These are phyloP conservation scores for Collybia nuda DNA, from an alignment of 768 basidiomycete species.

Conservation along the genomic window DNA sequence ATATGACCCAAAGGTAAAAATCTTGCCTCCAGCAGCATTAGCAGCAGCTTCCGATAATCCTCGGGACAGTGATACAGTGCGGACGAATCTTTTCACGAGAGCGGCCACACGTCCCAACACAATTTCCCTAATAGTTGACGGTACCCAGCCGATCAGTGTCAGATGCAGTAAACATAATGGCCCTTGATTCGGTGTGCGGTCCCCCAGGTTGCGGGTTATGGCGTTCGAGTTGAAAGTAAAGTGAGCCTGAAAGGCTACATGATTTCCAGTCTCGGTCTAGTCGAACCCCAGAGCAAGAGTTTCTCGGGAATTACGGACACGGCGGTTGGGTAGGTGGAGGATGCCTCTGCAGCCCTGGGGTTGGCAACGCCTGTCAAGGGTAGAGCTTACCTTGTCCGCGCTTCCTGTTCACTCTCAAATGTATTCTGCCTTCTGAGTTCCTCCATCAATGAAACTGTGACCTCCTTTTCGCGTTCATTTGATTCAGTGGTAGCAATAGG, in stretches of 20 bases:
- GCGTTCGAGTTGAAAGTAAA: constrained; percentile 3
- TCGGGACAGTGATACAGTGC: constrained; percentile 69
- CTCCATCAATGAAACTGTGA: constrained; percentile 83
- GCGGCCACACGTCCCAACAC: constrained; percentile 88
- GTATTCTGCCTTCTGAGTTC: constrained; percentile 84
- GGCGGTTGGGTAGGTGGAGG: constrained; percentile 3
- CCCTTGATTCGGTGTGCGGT: constrained; percentile 7
- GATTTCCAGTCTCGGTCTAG: constrained; percentile 1
- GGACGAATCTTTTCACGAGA: constrained; percentile 92
- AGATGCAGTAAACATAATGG: constrained; percentile 1
- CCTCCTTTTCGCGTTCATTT: constrained; percentile 76
- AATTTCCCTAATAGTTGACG: constrained; percentile 66
- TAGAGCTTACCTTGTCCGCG: constrained; percentile 75
- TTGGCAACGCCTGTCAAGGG: constrained; percentile 7
- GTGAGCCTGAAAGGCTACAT: constrained; percentile 1
- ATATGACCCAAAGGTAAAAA: constrained; percentile 99
- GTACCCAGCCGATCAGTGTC: constrained; percentile 8
- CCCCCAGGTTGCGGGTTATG: constrained; percentile 7
- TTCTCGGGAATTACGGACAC: constrained; percentile 1
- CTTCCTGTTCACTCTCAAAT: constrained; percentile 89
- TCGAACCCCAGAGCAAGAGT: background rate
- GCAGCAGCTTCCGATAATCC: constrained; percentile 91
- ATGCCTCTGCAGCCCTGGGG: constrained; percentile 8
- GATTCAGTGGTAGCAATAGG: constrained; percentile 82
- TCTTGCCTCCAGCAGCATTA: constrained; percentile 91